Percentiles rank a stretch among this genome's conserved stretches.
Evolutionary conservation across 306 rosid species (phyloP).

Genomic region (Dalbergia cultrata): DNA sequence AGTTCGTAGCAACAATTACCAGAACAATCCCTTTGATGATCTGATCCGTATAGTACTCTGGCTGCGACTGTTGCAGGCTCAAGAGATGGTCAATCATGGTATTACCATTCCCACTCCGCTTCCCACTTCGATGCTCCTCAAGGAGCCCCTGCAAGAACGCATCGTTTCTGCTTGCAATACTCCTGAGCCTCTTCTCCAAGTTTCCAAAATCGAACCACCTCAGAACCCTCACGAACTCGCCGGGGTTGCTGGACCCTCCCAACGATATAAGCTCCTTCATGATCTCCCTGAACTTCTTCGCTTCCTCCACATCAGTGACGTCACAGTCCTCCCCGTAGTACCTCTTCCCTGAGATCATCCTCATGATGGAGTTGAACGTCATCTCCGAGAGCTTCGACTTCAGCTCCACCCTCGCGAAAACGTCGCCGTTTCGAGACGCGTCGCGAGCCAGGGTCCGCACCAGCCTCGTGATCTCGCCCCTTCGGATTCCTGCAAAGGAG

Average conservation of each 20-base stretch:
- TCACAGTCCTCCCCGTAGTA: constrained; percentile 46
- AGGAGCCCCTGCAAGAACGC: constrained; percentile 42
- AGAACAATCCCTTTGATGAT: constrained; percentile 50
- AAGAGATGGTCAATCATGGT: constrained; percentile 48
- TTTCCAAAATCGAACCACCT: constrained; percentile 43
- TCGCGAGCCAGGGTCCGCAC: not conserved
- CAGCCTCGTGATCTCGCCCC: constrained; percentile 14
- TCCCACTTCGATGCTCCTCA: constrained; percentile 33
- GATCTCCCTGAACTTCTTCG: constrained; percentile 35
- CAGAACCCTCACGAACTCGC: constrained; percentile 28
- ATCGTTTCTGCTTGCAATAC: constrained; percentile 14
- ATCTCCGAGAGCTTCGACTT: constrained; percentile 36
- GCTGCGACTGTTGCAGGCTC: constrained; percentile 40
- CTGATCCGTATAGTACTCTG: constrained; percentile 44
- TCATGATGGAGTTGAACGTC: constrained; percentile 46
- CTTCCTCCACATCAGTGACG: constrained; percentile 27
- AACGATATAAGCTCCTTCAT: constrained; percentile 23
- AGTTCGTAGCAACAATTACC: constrained; percentile 12
- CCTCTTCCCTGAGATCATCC: constrained; percentile 47
- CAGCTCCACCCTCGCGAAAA: constrained; percentile 33
- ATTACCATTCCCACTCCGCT: not conserved
- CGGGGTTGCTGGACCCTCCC: constrained; percentile 42
- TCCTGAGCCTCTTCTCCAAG: constrained; percentile 35
- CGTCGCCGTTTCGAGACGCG: not conserved
- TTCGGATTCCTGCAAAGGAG: constrained; percentile 34